phyloP scores from a whole-genome alignment of 805 yeast genomes.

The Cyberlindnera mrakii region DNA sequence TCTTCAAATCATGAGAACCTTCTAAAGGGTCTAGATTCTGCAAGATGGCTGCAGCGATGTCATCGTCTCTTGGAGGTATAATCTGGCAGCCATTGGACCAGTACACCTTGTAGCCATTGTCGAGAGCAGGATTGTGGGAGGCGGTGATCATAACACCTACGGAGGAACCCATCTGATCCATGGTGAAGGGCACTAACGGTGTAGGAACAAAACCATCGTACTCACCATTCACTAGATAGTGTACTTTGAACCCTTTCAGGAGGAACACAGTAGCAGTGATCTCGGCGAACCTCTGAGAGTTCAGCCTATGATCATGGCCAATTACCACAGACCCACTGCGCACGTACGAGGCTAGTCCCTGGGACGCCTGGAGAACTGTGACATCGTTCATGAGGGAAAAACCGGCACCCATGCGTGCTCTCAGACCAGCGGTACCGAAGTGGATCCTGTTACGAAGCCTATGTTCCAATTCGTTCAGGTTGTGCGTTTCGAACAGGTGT shows the following conservation, averaged over 20 bases:
- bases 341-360: slow-evolving; percentile 60
- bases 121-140: slow-evolving; percentile 78
- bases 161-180: slow-evolving; percentile 54
- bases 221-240: slow-evolving; percentile 40
- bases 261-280: slow-evolving; percentile 73
- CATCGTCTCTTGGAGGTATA: slow-evolving; percentile 82
- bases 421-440: slow-evolving; percentile 92
- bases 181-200: slow-evolving; percentile 87
- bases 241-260: slow-evolving; percentile 61
- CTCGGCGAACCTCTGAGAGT: slow-evolving; percentile 74
- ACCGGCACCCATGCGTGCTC: slow-evolving; percentile 89
- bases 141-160: slow-evolving; percentile 94
- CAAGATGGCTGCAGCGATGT: slow-evolving; percentile 61
- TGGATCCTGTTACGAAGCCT: slow-evolving; percentile 56
- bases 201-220: slow-evolving; percentile 55
- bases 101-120: slow-evolving; percentile 93
- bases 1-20: slow-evolving; percentile 41
- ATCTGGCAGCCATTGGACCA: slow-evolving; percentile 94
- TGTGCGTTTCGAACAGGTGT: slow-evolving; percentile 31
- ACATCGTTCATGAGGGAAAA: slow-evolving; percentile 84
- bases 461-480: slow-evolving; percentile 41
- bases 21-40: slow-evolving; percentile 57
- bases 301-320: slow-evolving; percentile 88
- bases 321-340: slow-evolving; percentile 48
- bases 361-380: slow-evolving; percentile 86